phyloP scores from a whole-genome alignment of 352 stramenopile species.

The Thalassiosira hispida region DNA sequence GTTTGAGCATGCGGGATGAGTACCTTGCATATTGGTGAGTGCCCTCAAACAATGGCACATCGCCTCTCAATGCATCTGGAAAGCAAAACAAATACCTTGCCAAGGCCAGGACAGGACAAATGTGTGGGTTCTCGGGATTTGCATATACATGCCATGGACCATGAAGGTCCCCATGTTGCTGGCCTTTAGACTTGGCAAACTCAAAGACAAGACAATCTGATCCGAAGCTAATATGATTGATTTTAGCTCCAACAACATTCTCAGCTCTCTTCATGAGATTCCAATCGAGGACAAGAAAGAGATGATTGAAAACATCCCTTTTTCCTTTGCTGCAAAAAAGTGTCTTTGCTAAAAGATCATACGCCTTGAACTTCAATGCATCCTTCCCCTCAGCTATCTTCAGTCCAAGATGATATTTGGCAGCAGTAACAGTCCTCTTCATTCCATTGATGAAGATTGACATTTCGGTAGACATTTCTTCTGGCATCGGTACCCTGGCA shows the following conservation, averaged over 20 bases:
- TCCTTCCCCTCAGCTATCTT: slow-evolving; percentile 17
- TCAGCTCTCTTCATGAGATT: slow-evolving; percentile 28
- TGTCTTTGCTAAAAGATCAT: slow-evolving; percentile 2
- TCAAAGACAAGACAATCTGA: slow-evolving; percentile 24
- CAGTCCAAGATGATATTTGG: slow-evolving; percentile 16
- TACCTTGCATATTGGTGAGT: slow-evolving; percentile 22
- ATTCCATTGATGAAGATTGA: slow-evolving; percentile 14
- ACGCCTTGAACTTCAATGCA: slow-evolving; percentile 5
- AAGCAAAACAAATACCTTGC: slow-evolving; percentile 45
- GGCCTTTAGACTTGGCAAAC: background rate
- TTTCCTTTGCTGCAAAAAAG: slow-evolving; percentile 19
- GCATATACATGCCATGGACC: slow-evolving; percentile 54
- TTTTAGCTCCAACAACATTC: slow-evolving; percentile 14
- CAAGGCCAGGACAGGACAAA: slow-evolving; percentile 46
- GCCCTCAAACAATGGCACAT: slow-evolving; percentile 16
- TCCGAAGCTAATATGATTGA: slow-evolving; percentile 17
- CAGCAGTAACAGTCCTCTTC: background rate
- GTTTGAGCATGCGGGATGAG: slow-evolving; percentile 13
- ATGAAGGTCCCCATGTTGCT: background rate
- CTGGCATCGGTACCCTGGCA: slow-evolving; percentile 5
- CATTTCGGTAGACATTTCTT: background rate
- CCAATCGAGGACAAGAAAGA: slow-evolving; percentile 21
- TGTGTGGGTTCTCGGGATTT: slow-evolving; percentile 36
- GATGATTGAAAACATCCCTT: slow-evolving; percentile 30
- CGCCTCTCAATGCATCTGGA: slow-evolving; percentile 17